phyloP scores from a whole-genome alignment of 768 basidiomycete genomes.

The Tubosaeta sp. region DNA sequence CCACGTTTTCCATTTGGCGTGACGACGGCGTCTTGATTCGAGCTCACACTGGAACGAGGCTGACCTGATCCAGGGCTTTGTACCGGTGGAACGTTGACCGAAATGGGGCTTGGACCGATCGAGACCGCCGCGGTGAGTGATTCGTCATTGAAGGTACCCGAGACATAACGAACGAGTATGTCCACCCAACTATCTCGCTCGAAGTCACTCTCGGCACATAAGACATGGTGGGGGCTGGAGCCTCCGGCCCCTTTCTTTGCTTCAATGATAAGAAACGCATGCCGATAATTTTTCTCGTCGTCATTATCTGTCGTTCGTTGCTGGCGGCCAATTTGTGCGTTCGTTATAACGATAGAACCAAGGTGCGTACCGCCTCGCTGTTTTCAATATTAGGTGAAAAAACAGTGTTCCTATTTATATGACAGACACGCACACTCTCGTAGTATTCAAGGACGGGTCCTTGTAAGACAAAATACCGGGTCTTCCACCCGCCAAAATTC shows the following conservation, averaged over 20 bases:
- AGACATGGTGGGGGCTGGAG: constrained; percentile 76
- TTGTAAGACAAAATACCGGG: constrained; percentile 90
- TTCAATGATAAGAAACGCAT: constrained; percentile 97
- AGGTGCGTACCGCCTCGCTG: constrained; percentile 89
- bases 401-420: constrained; percentile 1
- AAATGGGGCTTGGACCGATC: constrained; percentile 30
- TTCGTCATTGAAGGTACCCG: constrained; percentile 76
- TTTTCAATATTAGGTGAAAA: constrained; percentile 11
- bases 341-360: constrained; percentile 86
- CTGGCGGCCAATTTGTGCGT: constrained; percentile 94
- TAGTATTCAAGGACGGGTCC: constrained; percentile 92
- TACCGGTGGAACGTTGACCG: constrained; percentile 21
- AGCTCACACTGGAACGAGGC: constrained; percentile 57
- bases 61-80: constrained; percentile 33
- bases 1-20: constrained; percentile 31
- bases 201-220: constrained; percentile 93
- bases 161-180: constrained; percentile 84
- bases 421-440: constrained; percentile 72
- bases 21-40: constrained; percentile 28
- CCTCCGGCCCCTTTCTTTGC: constrained; percentile 69
- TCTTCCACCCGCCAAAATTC: constrained; percentile 98
- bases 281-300: constrained; percentile 92
- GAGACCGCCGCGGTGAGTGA: constrained; percentile 41
- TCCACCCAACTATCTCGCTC: constrained; percentile 96
- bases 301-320: constrained; percentile 61